phyloP scores from a whole-genome alignment of 2,329 filamentous ascomycete species.

The Allantophomopsis cytisporea region DNA sequence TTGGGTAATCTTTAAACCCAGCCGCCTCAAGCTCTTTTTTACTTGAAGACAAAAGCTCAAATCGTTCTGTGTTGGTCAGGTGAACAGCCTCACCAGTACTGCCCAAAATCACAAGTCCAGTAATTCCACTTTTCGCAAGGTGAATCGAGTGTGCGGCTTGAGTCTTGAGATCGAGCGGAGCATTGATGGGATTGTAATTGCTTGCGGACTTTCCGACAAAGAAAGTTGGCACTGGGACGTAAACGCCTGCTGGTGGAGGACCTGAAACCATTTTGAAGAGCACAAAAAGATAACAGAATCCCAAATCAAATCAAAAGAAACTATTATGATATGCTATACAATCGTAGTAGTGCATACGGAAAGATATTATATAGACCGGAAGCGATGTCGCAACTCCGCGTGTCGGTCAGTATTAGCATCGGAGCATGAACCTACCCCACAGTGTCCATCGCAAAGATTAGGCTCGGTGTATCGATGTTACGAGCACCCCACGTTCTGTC shows the following conservation, averaged over 20 bases:
- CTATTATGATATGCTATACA: too few species aligned
- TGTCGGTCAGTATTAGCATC: too few species aligned
- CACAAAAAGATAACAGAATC: too few species aligned
- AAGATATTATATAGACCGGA: too few species aligned
- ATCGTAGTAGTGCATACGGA: too few species aligned
- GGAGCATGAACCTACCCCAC: too few species aligned
- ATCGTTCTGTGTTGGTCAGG: conserved; percentile 40
- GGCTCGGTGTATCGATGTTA: too few species aligned
- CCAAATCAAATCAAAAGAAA: too few species aligned
- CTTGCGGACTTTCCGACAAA: conserved; percentile 23
- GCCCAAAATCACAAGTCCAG: conserved; percentile 46
- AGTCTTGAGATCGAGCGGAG: conserved; percentile 37
- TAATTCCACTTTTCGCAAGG: conserved; percentile 43
- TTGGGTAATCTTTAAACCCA: conserved; percentile 42
- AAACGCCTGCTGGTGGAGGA: conserved; percentile 31
- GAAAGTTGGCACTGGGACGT: conserved; percentile 38
- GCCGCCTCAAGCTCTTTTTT: conserved; percentile 37
- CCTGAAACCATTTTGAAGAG: background rate
- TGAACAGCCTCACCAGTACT: conserved; percentile 52
- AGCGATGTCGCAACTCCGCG: too few species aligned
- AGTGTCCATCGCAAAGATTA: too few species aligned
- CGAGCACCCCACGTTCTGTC: too few species aligned
- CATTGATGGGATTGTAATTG: conserved; percentile 10
- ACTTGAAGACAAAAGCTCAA: conserved; percentile 36
- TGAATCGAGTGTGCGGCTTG: conserved; percentile 44